A percentile compares a stretch with the other conserved stretches of the same genome.
These are phyloP conservation scores for Alternaria gansuensis DNA, from an alignment of 2,329 filamentous ascomycete genomes.

Conservation along the genomic window DNA sequence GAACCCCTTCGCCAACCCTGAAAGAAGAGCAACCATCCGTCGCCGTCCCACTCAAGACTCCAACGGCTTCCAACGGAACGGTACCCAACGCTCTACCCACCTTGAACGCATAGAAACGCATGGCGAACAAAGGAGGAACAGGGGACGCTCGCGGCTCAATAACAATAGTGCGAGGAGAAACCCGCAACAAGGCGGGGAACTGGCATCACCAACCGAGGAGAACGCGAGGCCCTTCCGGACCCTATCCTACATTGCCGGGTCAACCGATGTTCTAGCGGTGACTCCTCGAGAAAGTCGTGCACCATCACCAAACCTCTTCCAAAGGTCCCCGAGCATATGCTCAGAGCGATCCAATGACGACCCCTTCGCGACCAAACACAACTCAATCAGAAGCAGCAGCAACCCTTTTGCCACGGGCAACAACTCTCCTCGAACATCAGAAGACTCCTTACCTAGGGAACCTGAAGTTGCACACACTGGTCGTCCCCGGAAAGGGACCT, in stretches of 20 bases:
- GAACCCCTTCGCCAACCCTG: constrained; percentile 20
- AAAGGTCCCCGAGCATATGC: constrained; percentile 1
- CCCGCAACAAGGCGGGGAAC: constrained; percentile 3
- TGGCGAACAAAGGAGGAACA: constrained; percentile 12
- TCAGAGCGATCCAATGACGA: constrained; percentile 22
- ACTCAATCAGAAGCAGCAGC: constrained; percentile 17
- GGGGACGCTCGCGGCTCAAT: constrained; percentile 7
- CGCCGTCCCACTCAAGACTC: constrained; percentile 17
- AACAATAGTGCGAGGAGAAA: constrained; percentile 1
- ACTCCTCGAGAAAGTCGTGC: constrained; percentile 18
- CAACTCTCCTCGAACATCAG: constrained; percentile 9
- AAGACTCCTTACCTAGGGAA: constrained; percentile 11
- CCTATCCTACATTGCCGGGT: constrained; percentile 13
- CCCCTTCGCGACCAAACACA: constrained; percentile 23
- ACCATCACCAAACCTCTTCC: constrained; percentile 7
- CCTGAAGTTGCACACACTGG: constrained; percentile 21
- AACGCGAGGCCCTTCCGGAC: neutral
- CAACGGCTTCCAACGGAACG: constrained; percentile 7
- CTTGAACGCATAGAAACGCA: constrained; percentile 17
- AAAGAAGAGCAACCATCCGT: constrained; percentile 19
- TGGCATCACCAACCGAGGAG: constrained; percentile 13
- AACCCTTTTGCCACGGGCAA: constrained; percentile 19
- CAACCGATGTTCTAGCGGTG: constrained; percentile 10
- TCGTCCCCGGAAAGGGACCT: constrained; percentile 23
- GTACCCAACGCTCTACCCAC: constrained; percentile 16